phyloP scores from a whole-genome alignment of 129 eudicot genomes.

The Artemisia argyi region DNA sequence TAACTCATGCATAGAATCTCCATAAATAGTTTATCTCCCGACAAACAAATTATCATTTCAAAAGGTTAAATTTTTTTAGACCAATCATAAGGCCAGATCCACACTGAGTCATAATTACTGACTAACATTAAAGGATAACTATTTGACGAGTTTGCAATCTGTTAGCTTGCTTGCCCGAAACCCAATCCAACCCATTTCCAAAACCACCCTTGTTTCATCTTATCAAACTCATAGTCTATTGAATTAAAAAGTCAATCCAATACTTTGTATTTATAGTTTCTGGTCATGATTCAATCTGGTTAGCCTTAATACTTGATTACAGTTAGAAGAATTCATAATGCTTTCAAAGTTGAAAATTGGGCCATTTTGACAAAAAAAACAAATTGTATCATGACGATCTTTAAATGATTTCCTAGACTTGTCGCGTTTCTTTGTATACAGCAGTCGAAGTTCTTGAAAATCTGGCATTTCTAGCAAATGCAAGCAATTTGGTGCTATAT shows the following conservation, averaged over 20 bases:
- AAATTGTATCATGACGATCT: neutral
- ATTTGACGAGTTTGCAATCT: no score
- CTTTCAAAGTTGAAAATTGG: constrained; percentile 3
- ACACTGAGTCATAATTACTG: no score
- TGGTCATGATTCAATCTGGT: neutral
- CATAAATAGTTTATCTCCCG: no score
- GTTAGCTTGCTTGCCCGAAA: no score
- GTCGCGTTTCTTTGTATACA: constrained; percentile 6
- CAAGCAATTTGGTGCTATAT: constrained; percentile 79
- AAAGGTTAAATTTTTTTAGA: no score
- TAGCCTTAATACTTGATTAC: neutral
- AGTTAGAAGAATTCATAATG: neutral
- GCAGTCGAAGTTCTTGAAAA: constrained; percentile 82
- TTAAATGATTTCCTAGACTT: neutral
- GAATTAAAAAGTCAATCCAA: neutral
- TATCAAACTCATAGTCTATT: neutral
- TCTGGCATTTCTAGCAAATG: constrained; percentile 76
- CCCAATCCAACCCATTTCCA: no score
- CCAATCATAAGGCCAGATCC: no score
- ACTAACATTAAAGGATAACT: no score
- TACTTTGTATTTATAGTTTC: neutral
- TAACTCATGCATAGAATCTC: no score
- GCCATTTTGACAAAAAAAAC: neutral
- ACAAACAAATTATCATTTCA: no score
- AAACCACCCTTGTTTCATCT: neutral